These are phyloP conservation scores for Coprinellus micaceus DNA, from an alignment of 768 basidiomycete genomes.

Conservation along the genomic window DNA sequence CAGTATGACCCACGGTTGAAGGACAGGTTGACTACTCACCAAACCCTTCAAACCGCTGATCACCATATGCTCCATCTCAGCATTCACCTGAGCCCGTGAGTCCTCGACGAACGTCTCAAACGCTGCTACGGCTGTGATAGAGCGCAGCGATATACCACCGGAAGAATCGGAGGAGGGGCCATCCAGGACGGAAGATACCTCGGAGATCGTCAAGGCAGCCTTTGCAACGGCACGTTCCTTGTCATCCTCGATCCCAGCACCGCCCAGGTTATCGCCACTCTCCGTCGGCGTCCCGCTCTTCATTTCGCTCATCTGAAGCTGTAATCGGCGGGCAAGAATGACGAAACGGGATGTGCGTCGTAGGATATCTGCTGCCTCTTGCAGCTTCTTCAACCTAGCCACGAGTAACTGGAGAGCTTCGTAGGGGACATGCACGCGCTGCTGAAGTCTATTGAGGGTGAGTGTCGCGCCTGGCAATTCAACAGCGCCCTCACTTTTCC, in stretches of 20 bases:
- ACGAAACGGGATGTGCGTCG: constrained; percentile 84
- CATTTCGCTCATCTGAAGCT: constrained; percentile 81
- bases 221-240: constrained; percentile 87
- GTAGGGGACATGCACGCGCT: constrained; percentile 85
- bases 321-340: constrained; percentile 74
- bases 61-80: constrained; percentile 92
- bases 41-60: constrained; percentile 70
- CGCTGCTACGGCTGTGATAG: constrained; percentile 65
- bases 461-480: constrained; percentile 18
- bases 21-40: constrained; percentile 42
- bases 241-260: constrained; percentile 54
- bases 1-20: constrained; percentile 1
- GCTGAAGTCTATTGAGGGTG: constrained; percentile 56
- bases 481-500: constrained; percentile 54
- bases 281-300: constrained; percentile 20
- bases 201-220: constrained; percentile 91
- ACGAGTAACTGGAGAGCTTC: constrained; percentile 70
- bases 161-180: constrained; percentile 26
- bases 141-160: constrained; percentile 54
- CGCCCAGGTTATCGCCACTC: constrained; percentile 16
- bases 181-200: constrained; percentile 61
- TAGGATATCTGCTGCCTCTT: constrained; percentile 80
- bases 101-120: constrained; percentile 72
- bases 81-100: constrained; percentile 64
- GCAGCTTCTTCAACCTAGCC: constrained; percentile 68